Conservation (phyloP, 2,329 filamentous ascomycete species). For the Dryadomyces quercus-mongolicae region DNA sequence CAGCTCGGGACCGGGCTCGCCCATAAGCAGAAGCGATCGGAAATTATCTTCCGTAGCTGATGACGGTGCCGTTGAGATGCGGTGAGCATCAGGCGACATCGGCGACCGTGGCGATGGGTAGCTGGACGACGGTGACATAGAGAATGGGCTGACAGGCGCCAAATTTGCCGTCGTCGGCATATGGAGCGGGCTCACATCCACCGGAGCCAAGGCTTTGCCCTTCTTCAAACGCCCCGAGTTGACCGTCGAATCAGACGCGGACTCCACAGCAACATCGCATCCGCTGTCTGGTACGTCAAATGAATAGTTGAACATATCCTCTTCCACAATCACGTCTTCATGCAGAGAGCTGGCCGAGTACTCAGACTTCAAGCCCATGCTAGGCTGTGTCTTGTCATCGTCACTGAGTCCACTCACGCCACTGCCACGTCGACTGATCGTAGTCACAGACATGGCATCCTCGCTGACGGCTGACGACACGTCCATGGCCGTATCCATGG, state of each 20-base stretch:
- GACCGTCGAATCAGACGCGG: constrained; percentile 27
- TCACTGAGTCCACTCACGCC: constrained; percentile 34
- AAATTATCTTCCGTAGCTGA: constrained; percentile 58
- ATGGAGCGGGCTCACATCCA: constrained; percentile 36
- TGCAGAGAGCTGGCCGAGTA: constrained; percentile 37
- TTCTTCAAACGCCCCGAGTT: constrained; percentile 32
- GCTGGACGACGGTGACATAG: constrained; percentile 46
- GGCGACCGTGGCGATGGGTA: constrained; percentile 58
- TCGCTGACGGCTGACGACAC: constrained; percentile 5
- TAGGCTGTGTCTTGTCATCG: constrained; percentile 21
- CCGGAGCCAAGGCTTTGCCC: constrained; percentile 33
- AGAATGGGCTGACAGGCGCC: constrained; percentile 50
- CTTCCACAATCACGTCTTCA: constrained; percentile 38
- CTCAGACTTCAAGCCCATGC: constrained; percentile 32
- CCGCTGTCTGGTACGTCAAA: constrained; percentile 10
- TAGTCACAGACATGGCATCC: constrained; percentile 12
- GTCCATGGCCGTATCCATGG: constrained; percentile 1
- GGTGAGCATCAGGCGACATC: constrained; percentile 58
- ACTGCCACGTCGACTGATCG: constrained; percentile 32
- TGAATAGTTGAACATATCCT: constrained; percentile 22
- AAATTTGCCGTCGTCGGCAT: constrained; percentile 26
- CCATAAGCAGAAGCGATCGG: constrained; percentile 57
- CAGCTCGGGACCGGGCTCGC: constrained; percentile 60
- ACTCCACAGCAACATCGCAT: constrained; percentile 14
- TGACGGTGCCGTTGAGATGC: constrained; percentile 64